Conservation (phyloP, 2,329 filamentous ascomycete genomes). For the Paecilomyces variotii region DNA sequence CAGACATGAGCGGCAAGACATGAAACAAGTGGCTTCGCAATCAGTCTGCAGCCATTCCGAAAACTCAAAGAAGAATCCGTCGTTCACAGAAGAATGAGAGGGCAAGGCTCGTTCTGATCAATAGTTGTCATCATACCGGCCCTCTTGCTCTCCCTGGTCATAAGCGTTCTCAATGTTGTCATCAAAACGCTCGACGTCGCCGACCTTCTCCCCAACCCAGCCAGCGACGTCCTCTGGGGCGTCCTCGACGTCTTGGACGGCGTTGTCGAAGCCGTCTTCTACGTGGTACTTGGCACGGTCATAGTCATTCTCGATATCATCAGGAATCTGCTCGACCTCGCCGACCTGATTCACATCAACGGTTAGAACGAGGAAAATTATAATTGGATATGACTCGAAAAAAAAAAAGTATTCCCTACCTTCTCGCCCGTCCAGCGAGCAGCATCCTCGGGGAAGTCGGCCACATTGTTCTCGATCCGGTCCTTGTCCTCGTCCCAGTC, state of each 20-base stretch:
- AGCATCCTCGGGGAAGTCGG: conserved; percentile 36
- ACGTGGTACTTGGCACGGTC: conserved; percentile 21
- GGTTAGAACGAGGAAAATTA: background rate
- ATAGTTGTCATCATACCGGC: conserved; percentile 13
- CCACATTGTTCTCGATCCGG: conserved; percentile 24
- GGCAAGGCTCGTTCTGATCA: background rate
- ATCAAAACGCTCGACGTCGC: conserved; percentile 36
- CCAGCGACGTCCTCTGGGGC: conserved; percentile 29
- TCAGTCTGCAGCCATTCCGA: background rate
- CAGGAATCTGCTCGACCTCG: conserved; percentile 34
- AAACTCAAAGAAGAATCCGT: background rate
- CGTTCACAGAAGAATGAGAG: background rate
- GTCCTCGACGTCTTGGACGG: conserved; percentile 24
- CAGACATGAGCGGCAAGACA: background rate
- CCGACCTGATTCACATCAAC: conserved; percentile 19
- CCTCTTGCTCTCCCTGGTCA: conserved; percentile 31
- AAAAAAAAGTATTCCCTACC: conserved; percentile 9
- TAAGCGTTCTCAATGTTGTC: conserved; percentile 37
- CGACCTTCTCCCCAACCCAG: conserved; percentile 35
- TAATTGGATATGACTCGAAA: conserved; percentile 3
- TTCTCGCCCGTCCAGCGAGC: conserved; percentile 38
- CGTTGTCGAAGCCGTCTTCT: conserved; percentile 17
- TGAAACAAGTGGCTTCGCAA: background rate
- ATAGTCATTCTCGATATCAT: conserved; percentile 26
- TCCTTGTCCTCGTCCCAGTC: conserved; percentile 26